These are phyloP conservation scores for Santalum album DNA, from an alignment of 164 flowering plant species.

Conservation along the genomic window DNA sequence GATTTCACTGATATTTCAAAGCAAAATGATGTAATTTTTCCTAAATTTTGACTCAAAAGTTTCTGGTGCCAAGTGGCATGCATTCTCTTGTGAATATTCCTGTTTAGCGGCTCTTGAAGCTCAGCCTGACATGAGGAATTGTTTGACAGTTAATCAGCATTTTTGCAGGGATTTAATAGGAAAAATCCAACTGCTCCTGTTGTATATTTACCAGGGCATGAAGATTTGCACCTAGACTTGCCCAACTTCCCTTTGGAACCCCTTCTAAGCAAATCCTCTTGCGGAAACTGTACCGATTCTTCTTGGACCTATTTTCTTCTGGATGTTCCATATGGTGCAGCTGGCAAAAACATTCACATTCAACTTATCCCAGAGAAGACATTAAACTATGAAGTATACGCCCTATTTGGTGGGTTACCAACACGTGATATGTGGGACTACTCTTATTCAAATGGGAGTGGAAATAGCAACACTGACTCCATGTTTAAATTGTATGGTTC, in stretches of 20 bases:
- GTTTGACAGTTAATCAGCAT: neutral
- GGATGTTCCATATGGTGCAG: slow-evolving; percentile 77
- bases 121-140: no score
- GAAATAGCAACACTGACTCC: slow-evolving; percentile 54
- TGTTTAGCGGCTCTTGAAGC: no score
- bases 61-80: no score
- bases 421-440: slow-evolving; percentile 61
- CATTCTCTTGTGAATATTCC: no score
- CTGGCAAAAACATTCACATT: slow-evolving; percentile 72
- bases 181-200: neutral
- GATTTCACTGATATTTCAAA: no score
- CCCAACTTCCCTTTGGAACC: slow-evolving; percentile 54
- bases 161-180: neutral
- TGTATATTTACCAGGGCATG: neutral
- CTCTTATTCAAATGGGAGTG: slow-evolving; percentile 48
- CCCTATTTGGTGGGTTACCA: slow-evolving; percentile 72
- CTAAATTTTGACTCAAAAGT: no score
- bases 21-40: no score
- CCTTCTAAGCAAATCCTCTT: slow-evolving; percentile 48
- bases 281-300: slow-evolving; percentile 14
- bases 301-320: slow-evolving; percentile 78
- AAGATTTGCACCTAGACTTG: neutral
- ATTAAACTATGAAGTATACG: slow-evolving; percentile 55
- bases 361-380: slow-evolving; percentile 36
- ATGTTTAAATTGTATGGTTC: slow-evolving; percentile 53